Base-by-base conservation (phyloP, 2,329 filamentous ascomycete species). In the Diaporthe vaccinii region DNA sequence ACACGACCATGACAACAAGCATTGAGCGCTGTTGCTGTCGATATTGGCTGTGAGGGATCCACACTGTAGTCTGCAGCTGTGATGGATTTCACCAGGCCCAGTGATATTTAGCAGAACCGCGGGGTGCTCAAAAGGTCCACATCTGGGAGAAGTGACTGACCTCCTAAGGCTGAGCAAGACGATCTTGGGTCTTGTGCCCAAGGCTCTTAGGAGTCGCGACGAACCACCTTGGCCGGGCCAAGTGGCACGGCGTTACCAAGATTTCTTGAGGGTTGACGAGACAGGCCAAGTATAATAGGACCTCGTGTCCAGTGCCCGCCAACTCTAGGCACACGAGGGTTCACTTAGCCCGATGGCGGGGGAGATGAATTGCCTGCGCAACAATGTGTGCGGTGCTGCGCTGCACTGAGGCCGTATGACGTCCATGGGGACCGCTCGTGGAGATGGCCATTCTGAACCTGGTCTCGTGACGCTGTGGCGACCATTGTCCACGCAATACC, bases 141-240 rank as follows among this genome's bases (percentile, higher is more conserved):
- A 17, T 10, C 46, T 9, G 62, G 65, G 34, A 31, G 34, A 36
- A 55, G 15, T 28, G 46, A 20, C 39, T 46, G 36, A 41, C 46
- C 17, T 39, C 62, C 28, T 31, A 51, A 53, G 20, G 22, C 28
- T 39, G 31, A 39, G 49, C 49, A 69, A 55, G 65, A 28, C n/a
- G 34, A 55, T 61, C 22, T 61, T 61, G 57, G 22, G 22, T 10
- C 34, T 36, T 51, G 22, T 17, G 46, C 22, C 65, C 65, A 68
- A 68, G 65, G 65, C 34, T n/a, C 12, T 15, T 22, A 31, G 7
- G 65, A 69, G 65, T 69, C 46, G 55, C 65, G 65, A 68, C 31
- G 65, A 68, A 68, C 65, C 44, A 68, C 22, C 65, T 69, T 69
- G 65, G 65, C 65, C 22, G 46, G 65, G 65, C 65, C 65, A 68